Conservation (phyloP, 1,284 basidiomycete species). For the Apiotrichum laibachii region DNA sequence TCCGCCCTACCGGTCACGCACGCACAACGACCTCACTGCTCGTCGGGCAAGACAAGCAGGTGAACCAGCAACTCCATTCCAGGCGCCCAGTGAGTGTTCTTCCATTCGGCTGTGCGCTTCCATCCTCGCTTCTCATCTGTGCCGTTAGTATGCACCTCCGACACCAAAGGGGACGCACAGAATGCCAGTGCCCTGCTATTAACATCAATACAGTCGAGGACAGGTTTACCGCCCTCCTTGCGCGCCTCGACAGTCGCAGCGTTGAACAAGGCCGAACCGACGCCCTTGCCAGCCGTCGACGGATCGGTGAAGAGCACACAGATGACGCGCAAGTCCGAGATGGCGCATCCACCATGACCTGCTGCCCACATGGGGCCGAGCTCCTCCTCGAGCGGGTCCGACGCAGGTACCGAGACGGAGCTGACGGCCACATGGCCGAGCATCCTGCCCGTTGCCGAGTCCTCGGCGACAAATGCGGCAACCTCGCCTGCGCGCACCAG, state of each 20-base stretch:
- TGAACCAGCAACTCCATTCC: too few species aligned
- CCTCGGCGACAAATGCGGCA: conserved; percentile 6
- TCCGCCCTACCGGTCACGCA: too few species aligned
- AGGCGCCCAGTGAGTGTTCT: too few species aligned
- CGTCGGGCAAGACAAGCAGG: too few species aligned
- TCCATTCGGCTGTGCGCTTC: too few species aligned
- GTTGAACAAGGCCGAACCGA: conserved; percentile 3
- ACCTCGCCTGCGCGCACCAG: conserved; percentile 3
- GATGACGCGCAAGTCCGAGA: neutral
- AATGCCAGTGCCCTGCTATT: neutral
- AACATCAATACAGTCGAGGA: neutral
- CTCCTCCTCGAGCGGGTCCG: neutral
- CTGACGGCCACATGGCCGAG: neutral
- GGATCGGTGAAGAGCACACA: conserved; percentile 7
- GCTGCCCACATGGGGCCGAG: neutral
- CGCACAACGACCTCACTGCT: too few species aligned
- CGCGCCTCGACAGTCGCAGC: neutral
- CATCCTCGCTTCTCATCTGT: too few species aligned
- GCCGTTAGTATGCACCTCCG: too few species aligned
- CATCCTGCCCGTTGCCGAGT: neutral
- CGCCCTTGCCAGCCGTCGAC: neutral
- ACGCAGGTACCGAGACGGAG: neutral
- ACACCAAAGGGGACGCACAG: too few species aligned
- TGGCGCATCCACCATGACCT: neutral
- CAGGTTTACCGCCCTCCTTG: neutral